These are phyloP conservation scores for Xylariaceae sp. DNA, from an alignment of 2,329 filamentous ascomycete genomes.

Conservation along the genomic window DNA sequence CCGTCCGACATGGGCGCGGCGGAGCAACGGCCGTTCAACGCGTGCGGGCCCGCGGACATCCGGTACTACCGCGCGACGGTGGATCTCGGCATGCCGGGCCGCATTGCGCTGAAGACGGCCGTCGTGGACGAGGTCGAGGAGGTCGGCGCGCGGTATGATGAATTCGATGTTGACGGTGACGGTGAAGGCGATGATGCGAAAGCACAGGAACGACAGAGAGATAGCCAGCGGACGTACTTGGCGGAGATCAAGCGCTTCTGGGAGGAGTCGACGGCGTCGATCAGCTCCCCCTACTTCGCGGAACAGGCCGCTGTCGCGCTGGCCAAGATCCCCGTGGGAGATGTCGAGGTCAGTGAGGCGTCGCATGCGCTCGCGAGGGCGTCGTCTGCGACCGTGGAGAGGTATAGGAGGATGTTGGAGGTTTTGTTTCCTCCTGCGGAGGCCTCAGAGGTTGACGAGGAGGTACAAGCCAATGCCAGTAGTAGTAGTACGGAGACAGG, in stretches of 20 bases:
- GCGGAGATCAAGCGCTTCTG: slow-evolving; percentile 16
- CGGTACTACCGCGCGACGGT: slow-evolving; percentile 20
- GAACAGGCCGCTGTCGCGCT: slow-evolving; percentile 18
- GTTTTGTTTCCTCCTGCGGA: slow-evolving; percentile 8
- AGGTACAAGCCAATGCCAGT: no score
- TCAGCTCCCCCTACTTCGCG: slow-evolving; percentile 18
- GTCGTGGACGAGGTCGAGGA: slow-evolving; percentile 13
- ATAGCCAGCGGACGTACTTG: slow-evolving; percentile 10
- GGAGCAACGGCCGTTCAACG: slow-evolving; percentile 13
- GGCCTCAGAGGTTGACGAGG: not conserved
- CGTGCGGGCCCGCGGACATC: slow-evolving; percentile 18
- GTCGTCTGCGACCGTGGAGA: slow-evolving; percentile 8
- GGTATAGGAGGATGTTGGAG: slow-evolving; percentile 11
- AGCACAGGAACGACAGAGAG: not conserved
- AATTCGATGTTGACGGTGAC: not conserved
- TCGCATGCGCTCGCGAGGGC: slow-evolving; percentile 5
- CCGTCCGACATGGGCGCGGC: slow-evolving; percentile 5
- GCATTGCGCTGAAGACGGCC: slow-evolving; percentile 15
- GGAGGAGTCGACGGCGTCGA: slow-evolving; percentile 16
- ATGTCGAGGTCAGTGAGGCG: slow-evolving; percentile 7
- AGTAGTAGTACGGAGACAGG: no score
- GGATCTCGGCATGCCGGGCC: slow-evolving; percentile 1
- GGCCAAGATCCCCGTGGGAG: slow-evolving; percentile 18
- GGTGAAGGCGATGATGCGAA: not conserved
- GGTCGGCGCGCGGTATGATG: slow-evolving; percentile 10